A percentile compares a stretch with the other conserved stretches of the same genome.
These are phyloP conservation scores for Leishmania amazonensis DNA, from an alignment of 208 protist species.

Conservation along the genomic window DNA sequence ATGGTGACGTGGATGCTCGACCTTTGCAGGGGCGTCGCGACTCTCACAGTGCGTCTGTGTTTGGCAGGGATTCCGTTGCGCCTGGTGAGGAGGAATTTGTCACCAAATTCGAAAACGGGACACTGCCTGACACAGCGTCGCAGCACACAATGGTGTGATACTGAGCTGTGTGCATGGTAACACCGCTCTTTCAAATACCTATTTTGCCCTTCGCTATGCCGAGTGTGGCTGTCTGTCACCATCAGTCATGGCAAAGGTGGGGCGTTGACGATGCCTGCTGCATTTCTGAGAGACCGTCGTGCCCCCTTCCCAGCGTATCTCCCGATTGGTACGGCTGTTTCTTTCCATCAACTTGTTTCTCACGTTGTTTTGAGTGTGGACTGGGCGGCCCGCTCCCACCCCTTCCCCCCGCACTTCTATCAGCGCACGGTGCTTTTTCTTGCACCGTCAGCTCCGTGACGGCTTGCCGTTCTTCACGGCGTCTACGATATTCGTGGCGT, in stretches of 20 bases:
- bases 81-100: background rate
- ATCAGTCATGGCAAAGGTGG: background rate
- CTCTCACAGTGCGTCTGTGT: too few relatives aligned
- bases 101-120: background rate
- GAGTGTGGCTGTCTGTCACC: background rate
- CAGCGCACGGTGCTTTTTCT: background rate
- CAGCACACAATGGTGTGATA: too few relatives aligned
- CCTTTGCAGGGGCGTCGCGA: background rate
- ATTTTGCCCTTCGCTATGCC: background rate
- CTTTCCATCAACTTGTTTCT: background rate
- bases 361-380: background rate
- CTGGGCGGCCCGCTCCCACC: background rate
- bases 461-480: background rate
- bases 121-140: background rate
- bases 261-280: background rate
- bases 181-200: background rate
- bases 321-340: background rate
- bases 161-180: background rate
- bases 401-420: background rate
- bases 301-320: background rate
- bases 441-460: background rate
- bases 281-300: background rate
- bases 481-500: background rate
- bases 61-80: background rate
- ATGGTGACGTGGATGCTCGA: conserved; percentile 10